These are phyloP conservation scores for Xylaria cubensis DNA, from an alignment of 495 filamentous ascomycete species.

Conservation along the genomic window DNA sequence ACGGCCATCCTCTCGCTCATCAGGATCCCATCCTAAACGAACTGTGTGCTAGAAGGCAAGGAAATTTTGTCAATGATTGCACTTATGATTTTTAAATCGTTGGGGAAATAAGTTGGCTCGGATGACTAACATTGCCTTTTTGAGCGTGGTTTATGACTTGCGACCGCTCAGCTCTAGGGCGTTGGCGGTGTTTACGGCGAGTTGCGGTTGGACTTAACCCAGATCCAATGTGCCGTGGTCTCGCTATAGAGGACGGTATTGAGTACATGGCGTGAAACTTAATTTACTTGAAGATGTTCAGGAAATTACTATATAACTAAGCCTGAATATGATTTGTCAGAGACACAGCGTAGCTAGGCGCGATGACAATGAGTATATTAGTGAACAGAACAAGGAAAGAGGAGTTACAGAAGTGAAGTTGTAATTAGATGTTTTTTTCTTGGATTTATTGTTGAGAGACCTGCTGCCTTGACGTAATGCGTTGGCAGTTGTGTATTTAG, in stretches of 20 bases:
- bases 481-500: background rate
- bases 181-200: constrained; percentile 8
- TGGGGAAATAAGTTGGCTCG: background rate
- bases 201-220: constrained; percentile 11
- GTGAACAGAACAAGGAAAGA: background rate
- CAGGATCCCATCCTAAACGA: constrained; percentile 19
- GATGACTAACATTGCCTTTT: constrained; percentile 11
- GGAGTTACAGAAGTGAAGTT: background rate
- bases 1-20: constrained; percentile 37
- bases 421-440: background rate
- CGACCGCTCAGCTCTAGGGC: background rate
- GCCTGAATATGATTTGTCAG: background rate
- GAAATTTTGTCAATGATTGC: background rate
- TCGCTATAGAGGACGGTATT: background rate
- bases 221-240: background rate
- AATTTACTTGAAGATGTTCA: background rate
- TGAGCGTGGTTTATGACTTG: background rate
- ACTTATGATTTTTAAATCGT: too few relatives aligned
- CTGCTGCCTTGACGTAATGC: background rate
- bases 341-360: background rate
- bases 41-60: background rate
- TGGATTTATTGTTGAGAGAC: background rate
- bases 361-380: constrained; percentile 5
- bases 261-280: constrained; percentile 7
- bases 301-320: background rate